A percentile compares a stretch with the other conserved stretches of the same genome.
phyloP scores from a whole-genome alignment of 208 protist genomes.

The Trypanosoma mega region DNA sequence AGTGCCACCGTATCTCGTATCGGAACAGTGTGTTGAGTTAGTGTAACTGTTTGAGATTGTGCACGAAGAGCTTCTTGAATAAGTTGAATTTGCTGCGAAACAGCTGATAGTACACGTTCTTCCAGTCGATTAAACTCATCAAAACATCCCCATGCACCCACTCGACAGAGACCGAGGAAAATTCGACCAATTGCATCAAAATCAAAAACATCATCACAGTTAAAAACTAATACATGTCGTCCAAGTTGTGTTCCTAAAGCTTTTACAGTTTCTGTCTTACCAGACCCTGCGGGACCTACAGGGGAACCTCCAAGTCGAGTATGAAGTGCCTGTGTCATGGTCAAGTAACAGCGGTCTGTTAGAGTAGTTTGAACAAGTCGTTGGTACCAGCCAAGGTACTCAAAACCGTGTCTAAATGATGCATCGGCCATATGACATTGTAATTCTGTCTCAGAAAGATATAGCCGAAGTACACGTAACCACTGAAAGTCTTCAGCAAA shows the following conservation, averaged over 20 bases:
- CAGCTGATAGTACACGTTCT: conserved; percentile 98
- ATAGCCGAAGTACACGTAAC: conserved; percentile 96
- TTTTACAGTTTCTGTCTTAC: conserved; percentile 99
- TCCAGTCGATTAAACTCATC: conserved; percentile 99
- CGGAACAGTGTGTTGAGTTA: conserved; percentile 87
- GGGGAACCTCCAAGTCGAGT: conserved; percentile 96
- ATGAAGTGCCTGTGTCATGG: conserved; percentile 98
- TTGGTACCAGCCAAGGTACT: conserved; percentile 98
- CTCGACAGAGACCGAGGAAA: conserved; percentile 99
- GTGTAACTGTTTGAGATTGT: conserved; percentile 70
- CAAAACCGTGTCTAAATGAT: conserved; percentile 96
- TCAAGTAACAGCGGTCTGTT: conserved; percentile 99
- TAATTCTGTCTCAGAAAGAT: conserved; percentile 76
- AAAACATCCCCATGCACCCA: conserved; percentile 99
- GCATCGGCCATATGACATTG: conserved; percentile 97
- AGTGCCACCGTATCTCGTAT: conserved; percentile 96
- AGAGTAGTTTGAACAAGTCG: conserved; percentile 99
- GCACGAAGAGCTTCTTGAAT: conserved; percentile 95
- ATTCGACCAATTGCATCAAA: conserved; percentile 98
- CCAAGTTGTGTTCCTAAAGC: conserved; percentile 97
- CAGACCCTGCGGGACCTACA: conserved; percentile 97
- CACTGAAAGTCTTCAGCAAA: conserved; percentile 95
- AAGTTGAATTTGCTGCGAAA: conserved; percentile 99
- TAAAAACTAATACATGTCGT: conserved; percentile 99
- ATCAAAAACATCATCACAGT: conserved; percentile 99